A percentile compares a stretch with the other conserved stretches of the same genome.
Conservation (phyloP, 306 rosid genomes). For the Vigna angularis region DNA sequence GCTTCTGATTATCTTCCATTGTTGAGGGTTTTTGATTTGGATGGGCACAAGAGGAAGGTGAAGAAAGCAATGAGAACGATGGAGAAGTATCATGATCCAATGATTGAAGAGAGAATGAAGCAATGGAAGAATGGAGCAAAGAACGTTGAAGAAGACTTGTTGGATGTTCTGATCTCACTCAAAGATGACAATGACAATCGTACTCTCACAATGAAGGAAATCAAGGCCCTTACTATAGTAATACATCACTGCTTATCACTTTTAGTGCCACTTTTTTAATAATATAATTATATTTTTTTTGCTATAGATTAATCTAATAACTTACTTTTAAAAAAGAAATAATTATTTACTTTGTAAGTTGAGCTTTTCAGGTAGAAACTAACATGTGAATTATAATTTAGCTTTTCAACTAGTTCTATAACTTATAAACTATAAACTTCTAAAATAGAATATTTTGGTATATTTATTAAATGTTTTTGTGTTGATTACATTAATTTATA, state of each 20-base stretch:
- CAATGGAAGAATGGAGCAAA: not conserved
- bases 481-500: no score
- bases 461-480: no score
- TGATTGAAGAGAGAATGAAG: conserved; percentile 10
- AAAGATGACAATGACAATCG: conserved; percentile 33
- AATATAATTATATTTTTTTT: no score
- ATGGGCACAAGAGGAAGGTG: conserved; percentile 7
- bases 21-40: not conserved
- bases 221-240: conserved; percentile 38
- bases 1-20: conserved; percentile 43
- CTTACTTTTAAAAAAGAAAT: no score
- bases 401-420: no score
- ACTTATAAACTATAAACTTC: no score
- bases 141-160: conserved; percentile 10
- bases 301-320: no score
- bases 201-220: conserved; percentile 41
- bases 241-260: not conserved
- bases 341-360: no score
- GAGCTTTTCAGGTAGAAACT: no score
- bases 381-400: no score
- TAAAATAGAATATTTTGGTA: no score
- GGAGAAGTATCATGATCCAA: not conserved
- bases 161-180: conserved; percentile 48
- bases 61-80: not conserved
- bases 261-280: no score